phyloP scores from a whole-genome alignment of 257 asterid genomes.

The Lavandula angustifolia region DNA sequence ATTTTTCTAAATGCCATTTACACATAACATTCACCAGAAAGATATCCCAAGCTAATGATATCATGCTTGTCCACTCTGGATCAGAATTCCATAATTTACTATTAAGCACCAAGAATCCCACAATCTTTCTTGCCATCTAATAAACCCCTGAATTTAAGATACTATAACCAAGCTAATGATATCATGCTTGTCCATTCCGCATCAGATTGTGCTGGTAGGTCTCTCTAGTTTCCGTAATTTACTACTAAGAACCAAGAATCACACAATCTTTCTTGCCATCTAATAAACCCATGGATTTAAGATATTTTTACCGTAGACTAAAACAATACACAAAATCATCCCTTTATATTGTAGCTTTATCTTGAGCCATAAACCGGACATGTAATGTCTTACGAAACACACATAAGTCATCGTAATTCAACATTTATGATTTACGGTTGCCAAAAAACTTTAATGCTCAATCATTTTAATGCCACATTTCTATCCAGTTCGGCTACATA shows the following conservation, averaged over 20 bases:
- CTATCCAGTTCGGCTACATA: not conserved
- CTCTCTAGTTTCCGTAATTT: not conserved
- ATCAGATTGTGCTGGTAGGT: conserved; percentile 1
- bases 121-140: not conserved
- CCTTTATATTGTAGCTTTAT: no score
- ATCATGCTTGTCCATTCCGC: not conserved
- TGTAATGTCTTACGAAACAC: not conserved
- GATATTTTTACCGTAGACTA: not conserved
- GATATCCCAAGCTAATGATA: not conserved
- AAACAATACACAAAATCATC: no score
- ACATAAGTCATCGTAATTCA: no score
- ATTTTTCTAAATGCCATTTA: not conserved
- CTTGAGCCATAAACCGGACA: no score
- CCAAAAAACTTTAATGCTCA: no score
- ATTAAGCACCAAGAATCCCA: not conserved
- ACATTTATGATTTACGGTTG: not conserved
- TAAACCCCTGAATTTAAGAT: no score
- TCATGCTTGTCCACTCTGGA: not conserved
- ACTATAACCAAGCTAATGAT: not conserved
- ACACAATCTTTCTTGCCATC: not conserved
- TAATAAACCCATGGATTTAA: no score
- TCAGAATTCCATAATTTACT: not conserved
- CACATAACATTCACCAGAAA: not conserved
- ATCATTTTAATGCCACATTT: conserved; percentile 8
- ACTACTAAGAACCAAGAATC: not conserved